A percentile compares a stretch with the other conserved stretches of the same genome.
Conservation (phyloP, 352 stramenopile genomes). For the Paralagenidium karlingii region DNA sequence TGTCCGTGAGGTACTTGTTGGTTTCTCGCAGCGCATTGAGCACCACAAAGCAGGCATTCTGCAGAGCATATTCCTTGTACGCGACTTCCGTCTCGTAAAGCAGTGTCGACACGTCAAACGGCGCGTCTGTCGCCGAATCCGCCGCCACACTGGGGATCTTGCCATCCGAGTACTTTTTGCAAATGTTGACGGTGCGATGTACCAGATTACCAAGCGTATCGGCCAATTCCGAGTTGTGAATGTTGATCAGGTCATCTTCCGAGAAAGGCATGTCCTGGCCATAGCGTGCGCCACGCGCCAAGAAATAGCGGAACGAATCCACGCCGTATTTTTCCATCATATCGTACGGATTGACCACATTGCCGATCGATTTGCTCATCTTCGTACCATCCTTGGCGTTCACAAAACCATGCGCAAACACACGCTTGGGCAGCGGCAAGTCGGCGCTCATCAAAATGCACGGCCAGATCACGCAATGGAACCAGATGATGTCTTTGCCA, state of each 20-base stretch:
- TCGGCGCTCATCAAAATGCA: constrained; percentile 97
- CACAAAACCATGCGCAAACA: constrained; percentile 98
- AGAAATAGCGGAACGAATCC: constrained; percentile 94
- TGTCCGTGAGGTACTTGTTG: constrained; percentile 97
- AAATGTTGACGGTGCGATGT: constrained; percentile 93
- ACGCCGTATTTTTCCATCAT: constrained; percentile 90
- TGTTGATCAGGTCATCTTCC: constrained; percentile 89
- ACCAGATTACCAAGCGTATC: constrained; percentile 93
- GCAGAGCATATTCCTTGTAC: constrained; percentile 89
- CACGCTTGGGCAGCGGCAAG: constrained; percentile 86
- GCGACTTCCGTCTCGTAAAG: constrained; percentile 73
- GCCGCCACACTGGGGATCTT: constrained; percentile 31
- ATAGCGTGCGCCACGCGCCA: constrained; percentile 87
- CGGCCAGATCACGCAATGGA: constrained; percentile 99
- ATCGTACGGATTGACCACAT: constrained; percentile 95
- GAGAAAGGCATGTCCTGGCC: constrained; percentile 93
- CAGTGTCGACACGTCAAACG: constrained; percentile 82
- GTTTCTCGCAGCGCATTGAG: constrained; percentile 88
- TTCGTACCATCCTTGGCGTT: constrained; percentile 97
- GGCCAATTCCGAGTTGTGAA: constrained; percentile 95
- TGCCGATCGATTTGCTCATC: constrained; percentile 99
- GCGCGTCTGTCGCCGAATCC: constrained; percentile 19
- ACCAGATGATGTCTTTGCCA: constrained; percentile 98
- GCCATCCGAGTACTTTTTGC: constrained; percentile 91
- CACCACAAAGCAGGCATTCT: constrained; percentile 81